Evolutionary conservation across 2,329 filamentous ascomycete genomes (phyloP).

Genomic region (Alternaria brassicicola): DNA sequence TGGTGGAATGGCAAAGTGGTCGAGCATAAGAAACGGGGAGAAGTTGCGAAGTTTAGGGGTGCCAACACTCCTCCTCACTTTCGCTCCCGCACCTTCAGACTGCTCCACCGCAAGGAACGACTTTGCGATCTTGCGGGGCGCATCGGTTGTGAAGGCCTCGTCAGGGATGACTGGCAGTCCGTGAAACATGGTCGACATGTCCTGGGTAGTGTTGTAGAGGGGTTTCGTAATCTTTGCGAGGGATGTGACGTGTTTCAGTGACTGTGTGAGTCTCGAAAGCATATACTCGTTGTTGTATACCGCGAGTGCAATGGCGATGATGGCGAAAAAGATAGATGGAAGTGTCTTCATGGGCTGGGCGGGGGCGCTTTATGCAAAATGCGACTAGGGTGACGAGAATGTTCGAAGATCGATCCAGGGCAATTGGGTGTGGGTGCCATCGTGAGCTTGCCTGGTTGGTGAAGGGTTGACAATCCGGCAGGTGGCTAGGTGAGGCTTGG

Average conservation of each 20-base stretch:
- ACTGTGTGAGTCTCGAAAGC: slow-evolving; percentile 46
- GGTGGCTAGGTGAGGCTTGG: slow-evolving; percentile 11
- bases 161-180: slow-evolving; percentile 58
- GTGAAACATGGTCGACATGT: slow-evolving; percentile 50
- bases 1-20: slow-evolving; percentile 79
- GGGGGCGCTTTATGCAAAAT: slow-evolving; percentile 43
- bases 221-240: slow-evolving; percentile 22
- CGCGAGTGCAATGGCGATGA: slow-evolving; percentile 50
- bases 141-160: slow-evolving; percentile 45
- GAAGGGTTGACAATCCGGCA: slow-evolving; percentile 38
- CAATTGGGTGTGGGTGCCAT: slow-evolving; percentile 16
- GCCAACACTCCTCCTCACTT: slow-evolving; percentile 85
- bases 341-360: slow-evolving; percentile 46
- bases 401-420: slow-evolving; percentile 30
- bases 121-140: slow-evolving; percentile 77
- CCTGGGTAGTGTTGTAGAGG: slow-evolving; percentile 32
- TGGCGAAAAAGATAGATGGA: slow-evolving; percentile 51
- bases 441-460: slow-evolving; percentile 33
- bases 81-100: slow-evolving; percentile 84
- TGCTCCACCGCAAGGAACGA: slow-evolving; percentile 85
- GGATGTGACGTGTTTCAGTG: slow-evolving; percentile 39
- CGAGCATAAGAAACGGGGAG: slow-evolving; percentile 93
- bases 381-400: slow-evolving; percentile 35
- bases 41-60: slow-evolving; percentile 83
- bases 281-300: slow-evolving; percentile 51